Evolutionary conservation across 148 eudicot species (phyloP).

Genomic region (Rhododendron mucronatum): DNA sequence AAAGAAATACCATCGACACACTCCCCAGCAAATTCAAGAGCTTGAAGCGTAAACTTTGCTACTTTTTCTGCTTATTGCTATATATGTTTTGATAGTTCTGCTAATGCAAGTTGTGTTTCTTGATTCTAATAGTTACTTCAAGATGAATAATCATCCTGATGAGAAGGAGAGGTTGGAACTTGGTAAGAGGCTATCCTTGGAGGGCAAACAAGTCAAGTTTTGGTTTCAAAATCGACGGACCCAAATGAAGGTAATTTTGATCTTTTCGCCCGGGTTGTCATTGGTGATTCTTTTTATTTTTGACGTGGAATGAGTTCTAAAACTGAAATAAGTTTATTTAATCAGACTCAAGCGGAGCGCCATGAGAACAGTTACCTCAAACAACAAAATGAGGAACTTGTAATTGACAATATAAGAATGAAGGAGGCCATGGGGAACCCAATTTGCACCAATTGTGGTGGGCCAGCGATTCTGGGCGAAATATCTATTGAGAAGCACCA

Average conservation of each 20-base stretch:
- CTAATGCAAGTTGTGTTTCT: not conserved
- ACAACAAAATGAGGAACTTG: constrained; percentile 56
- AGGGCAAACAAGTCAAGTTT: constrained; percentile 70
- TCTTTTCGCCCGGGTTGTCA: constrained; percentile 11
- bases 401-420: constrained; percentile 52
- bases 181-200: constrained; percentile 55
- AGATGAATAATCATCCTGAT: constrained; percentile 74
- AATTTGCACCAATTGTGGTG: constrained; percentile 53
- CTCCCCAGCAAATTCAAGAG: constrained; percentile 74
- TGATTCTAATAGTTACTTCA: constrained; percentile 49
- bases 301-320: not conserved
- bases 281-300: not conserved
- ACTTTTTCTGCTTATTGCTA: not conserved
- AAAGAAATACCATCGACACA: constrained; percentile 74
- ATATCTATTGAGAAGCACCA: constrained; percentile 42
- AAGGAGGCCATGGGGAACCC: constrained; percentile 58
- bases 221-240: constrained; percentile 97
- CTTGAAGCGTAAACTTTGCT: constrained; percentile 60
- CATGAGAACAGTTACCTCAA: constrained; percentile 55
- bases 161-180: constrained; percentile 68
- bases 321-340: constrained; percentile 7
- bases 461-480: constrained; percentile 42
- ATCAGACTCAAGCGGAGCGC: constrained; percentile 59
- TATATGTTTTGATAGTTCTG: not conserved
- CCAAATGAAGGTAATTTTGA: constrained; percentile 65